phyloP scores from a whole-genome alignment of 2,329 filamentous ascomycete species.

The Penicillium oxalicum region DNA sequence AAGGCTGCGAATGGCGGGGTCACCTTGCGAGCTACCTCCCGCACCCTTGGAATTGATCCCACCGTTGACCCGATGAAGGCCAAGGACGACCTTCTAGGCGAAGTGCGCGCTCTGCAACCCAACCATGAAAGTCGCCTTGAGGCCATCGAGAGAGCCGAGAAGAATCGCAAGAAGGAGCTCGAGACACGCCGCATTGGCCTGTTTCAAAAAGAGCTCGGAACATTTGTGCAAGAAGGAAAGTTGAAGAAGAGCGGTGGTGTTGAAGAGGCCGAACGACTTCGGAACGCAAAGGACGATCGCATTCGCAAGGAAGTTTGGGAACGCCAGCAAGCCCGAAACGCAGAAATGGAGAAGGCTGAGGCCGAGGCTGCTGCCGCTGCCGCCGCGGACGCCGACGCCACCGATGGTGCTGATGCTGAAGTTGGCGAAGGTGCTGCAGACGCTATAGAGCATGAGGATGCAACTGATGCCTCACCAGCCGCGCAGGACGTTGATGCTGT shows the following conservation, averaged over 20 bases:
- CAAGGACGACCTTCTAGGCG: conserved; percentile 85
- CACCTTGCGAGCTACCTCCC: conserved; percentile 48
- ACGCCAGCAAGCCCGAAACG: conserved; percentile 46
- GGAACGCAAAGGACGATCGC: conserved; percentile 79
- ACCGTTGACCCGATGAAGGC: conserved; percentile 68
- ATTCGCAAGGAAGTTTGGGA: conserved; percentile 70
- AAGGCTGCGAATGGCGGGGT: conserved; percentile 41
- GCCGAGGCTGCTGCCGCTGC: conserved; percentile 26
- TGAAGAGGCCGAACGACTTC: conserved; percentile 82
- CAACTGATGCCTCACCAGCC: background rate
- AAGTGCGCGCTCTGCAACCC: conserved; percentile 86
- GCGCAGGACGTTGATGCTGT: background rate
- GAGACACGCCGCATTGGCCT: conserved; percentile 67
- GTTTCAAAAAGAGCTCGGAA: conserved; percentile 76
- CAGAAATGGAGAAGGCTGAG: conserved; percentile 42
- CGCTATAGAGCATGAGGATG: background rate
- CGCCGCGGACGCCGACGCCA: conserved; percentile 13
- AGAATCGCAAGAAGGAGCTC: conserved; percentile 80
- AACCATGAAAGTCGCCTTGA: conserved; percentile 92
- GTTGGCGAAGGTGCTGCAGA: background rate
- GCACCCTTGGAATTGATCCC: conserved; percentile 45
- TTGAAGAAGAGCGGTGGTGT: conserved; percentile 94
- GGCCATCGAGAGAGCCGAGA: conserved; percentile 95
- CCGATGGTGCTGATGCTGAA: conserved; percentile 8
- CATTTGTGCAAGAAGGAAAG: conserved; percentile 82